A percentile compares a stretch with the other conserved stretches of the same genome.
Conservation (phyloP, 257 asterid genomes). For the Vinca minor region DNA sequence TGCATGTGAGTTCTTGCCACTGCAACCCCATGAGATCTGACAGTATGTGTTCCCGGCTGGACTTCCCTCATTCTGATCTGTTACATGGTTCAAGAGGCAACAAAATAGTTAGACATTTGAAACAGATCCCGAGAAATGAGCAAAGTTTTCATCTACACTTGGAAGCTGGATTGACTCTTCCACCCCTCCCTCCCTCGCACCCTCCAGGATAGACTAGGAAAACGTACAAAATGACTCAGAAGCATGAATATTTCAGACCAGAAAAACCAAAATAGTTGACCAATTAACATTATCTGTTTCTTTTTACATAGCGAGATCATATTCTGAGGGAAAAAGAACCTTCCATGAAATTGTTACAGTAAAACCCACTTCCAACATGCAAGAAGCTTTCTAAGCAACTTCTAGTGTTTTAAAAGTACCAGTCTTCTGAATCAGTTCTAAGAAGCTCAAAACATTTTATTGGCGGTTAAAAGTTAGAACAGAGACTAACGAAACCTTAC, state of each 20-base stretch:
- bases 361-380: not conserved
- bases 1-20: constrained; percentile 60
- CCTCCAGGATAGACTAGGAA: not conserved
- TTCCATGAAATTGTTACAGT: not conserved
- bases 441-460: not conserved
- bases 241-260: not conserved
- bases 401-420: not conserved
- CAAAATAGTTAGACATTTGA: not conserved
- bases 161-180: not conserved
- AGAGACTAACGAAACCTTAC: too few species aligned
- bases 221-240: not conserved
- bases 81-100: constrained; percentile 5
- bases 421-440: not conserved
- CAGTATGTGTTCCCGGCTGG: constrained; percentile 50
- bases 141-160: not conserved
- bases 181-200: not conserved
- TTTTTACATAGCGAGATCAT: not conserved
- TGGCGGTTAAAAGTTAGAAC: not conserved
- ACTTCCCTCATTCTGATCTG: constrained; percentile 53
- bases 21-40: constrained; percentile 64
- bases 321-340: not conserved
- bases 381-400: not conserved
- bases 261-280: not conserved
- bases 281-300: not conserved
- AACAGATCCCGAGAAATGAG: not conserved